Evolutionary conservation across 305 asterid genomes (phyloP), one percentile per base, ranked within the genome.

Genomic region (Fraxinus dipetala): DNA sequence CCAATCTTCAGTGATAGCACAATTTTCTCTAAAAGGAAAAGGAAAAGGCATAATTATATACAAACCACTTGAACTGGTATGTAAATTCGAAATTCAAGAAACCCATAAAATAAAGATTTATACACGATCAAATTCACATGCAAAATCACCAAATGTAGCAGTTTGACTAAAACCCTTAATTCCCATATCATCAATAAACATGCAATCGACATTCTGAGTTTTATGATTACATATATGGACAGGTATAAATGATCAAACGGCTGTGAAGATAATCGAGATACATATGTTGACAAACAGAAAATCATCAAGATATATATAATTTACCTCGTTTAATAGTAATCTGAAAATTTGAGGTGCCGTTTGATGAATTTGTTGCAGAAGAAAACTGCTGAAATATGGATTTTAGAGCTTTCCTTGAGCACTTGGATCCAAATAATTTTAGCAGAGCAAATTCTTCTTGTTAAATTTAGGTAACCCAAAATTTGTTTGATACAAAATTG

Each of bases 101-200:
- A 51, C 65, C 79, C 38, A 48, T 76, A 30, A 76, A 4, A 32
- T 40, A 67, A 1, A 56, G 59, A 56, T 80, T 69, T 30, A 81
- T 56, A 81, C 80, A 74, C 51, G 83, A 77, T 70, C 81, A 80
- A 79, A 79, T 45, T 75, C 2, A 78, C 87, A 84, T 88, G 90
- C 87, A 85, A 83, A 76, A 77, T 82, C 82, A 73, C 76, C 36
- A 77, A 75, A 22, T 51, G 82, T 77, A 59, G 31, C 31, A 65
- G 78, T 85, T 84, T 11, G 79, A 83, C 84, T 40, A 70, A 80
- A 85, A 80, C 85, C 85, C 85, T 36, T 65, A 78, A 22, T 30
- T 6, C 85, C 72, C 75, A 74, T 77, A 79, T 82, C 83, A 81
- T 67, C 81, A 83, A 72, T 34, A 48, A 81, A 65, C 88, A 83